Evolutionary conservation across 148 eudicot genomes (phyloP).

Genomic region (Rhododendron simsii): DNA sequence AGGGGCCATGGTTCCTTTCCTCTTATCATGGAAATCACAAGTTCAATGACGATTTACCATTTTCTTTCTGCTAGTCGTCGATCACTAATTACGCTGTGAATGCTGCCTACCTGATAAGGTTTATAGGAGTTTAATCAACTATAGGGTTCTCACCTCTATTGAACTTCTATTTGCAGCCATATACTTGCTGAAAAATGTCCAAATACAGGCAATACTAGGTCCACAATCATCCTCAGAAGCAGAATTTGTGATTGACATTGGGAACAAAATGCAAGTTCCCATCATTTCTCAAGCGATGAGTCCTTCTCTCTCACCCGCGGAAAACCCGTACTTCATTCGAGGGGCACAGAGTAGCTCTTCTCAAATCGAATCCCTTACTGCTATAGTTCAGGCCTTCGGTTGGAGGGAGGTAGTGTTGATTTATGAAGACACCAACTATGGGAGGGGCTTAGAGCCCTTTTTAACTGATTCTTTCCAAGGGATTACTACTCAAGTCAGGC

Average conservation of each 20-base stretch:
- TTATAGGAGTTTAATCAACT: not conserved
- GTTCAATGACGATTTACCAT: not conserved
- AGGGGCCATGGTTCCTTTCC: too few species aligned
- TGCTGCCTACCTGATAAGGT: not conserved
- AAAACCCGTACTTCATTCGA: slow-evolving; percentile 55
- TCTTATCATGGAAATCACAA: too few species aligned
- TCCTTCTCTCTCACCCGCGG: slow-evolving; percentile 43
- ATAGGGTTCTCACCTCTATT: not conserved
- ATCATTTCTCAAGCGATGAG: slow-evolving; percentile 54
- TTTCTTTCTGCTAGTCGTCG: not conserved
- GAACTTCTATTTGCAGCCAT: slow-evolving; percentile 31
- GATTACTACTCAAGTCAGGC: slow-evolving; percentile 24
- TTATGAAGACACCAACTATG: slow-evolving; percentile 42
- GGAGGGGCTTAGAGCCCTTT: slow-evolving; percentile 45
- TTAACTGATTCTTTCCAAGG: slow-evolving; percentile 34
- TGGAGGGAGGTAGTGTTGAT: slow-evolving; percentile 61
- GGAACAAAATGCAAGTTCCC: slow-evolving; percentile 47
- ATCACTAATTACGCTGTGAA: too few species aligned
- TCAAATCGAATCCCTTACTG: slow-evolving; percentile 48
- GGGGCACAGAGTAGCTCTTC: slow-evolving; percentile 34
- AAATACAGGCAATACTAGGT: slow-evolving; percentile 60
- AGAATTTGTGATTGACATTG: slow-evolving; percentile 48
- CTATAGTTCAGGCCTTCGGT: slow-evolving; percentile 45
- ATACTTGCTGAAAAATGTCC: slow-evolving; percentile 45
- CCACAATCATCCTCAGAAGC: slow-evolving; percentile 53